Base-by-base conservation (phyloP, 1,139 yeast genomes). In the Lodderomyces parapsilosis region DNA sequence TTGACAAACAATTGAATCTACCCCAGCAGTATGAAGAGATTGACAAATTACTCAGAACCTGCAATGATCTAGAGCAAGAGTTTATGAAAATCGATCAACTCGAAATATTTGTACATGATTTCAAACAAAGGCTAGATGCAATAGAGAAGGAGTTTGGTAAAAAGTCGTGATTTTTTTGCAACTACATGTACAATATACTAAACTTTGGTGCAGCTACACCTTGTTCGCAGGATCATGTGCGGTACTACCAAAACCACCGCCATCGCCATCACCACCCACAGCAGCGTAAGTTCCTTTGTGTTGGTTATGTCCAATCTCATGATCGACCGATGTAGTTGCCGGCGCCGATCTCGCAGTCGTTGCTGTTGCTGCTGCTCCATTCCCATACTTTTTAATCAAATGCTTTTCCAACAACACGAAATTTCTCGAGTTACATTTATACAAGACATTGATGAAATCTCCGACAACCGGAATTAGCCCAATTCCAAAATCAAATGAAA, bases 401-500 rank as follows among this genome's bases (percentile, higher is more conserved):
- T 78, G 66, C 44, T 74, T 71, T 57, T 86, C 91, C 53, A 86
- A 62, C 39, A 84, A 52, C 34, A 85, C 66, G 40, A 83, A 81
- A 58, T 87, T 87, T 48, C 96, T 66, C 25, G 88, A 83, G 53
- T 86, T 86, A 43, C 90, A 81, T 65, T 86, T 83, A 65, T 84
- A 87, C 42, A 82, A 67, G 22, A 87, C 80, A 49, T 80, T 81
- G 43, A 83, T 71, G 37, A 85, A 62, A 52, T 80, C 87, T 9
- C 96, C 96, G 14, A 86, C 78, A 33, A 86, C 49, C 1, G 96
- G 95, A 36, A 85, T 76, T 54, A 87, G 64, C 0, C 93, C 90
- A 42, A 87, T 65, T 1, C 74, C 72, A 55, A 85, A 86, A 59
- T 87, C 95, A 41, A 85, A 57, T 11, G 69, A 59, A 10, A 86